These are phyloP conservation scores for Gossypium schwendimanii DNA, from an alignment of 441 rosid genomes.

Conservation along the genomic window DNA sequence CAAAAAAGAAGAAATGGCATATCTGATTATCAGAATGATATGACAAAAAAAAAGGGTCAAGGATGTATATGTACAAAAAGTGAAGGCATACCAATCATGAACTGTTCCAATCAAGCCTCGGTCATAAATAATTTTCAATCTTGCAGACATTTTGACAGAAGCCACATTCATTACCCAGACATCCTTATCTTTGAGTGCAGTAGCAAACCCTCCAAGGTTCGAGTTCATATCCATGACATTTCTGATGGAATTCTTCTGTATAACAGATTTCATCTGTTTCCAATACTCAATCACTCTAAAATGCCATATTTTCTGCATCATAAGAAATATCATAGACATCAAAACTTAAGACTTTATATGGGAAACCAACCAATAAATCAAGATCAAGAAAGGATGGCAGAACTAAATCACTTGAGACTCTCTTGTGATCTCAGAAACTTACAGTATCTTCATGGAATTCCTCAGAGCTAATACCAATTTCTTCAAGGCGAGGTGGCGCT, in stretches of 20 bases:
- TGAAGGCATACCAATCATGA: conserved; percentile 70
- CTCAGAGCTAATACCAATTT: conserved; percentile 58
- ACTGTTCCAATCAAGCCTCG: conserved; percentile 89
- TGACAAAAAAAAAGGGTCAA: background rate
- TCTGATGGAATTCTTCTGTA: conserved; percentile 59
- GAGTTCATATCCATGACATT: conserved; percentile 97
- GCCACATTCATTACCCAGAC: conserved; percentile 95
- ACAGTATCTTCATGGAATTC: conserved; percentile 76
- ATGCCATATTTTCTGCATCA: conserved; percentile 70
- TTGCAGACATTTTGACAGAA: conserved; percentile 51
- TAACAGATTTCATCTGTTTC: conserved; percentile 76
- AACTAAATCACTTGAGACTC: background rate
- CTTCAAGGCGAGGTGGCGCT: conserved; percentile 79
- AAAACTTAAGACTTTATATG: background rate
- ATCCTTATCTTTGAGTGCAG: conserved; percentile 68
- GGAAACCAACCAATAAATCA: background rate
- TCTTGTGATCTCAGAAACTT: conserved; percentile 19
- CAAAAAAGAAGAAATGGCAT: background rate
- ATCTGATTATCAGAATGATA: background rate
- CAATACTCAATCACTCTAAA: conserved; percentile 73
- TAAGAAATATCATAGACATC: conserved; percentile 12
- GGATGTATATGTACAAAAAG: background rate
- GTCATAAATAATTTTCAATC: conserved; percentile 73
- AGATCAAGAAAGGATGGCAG: background rate
- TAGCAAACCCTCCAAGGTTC: conserved; percentile 81